A percentile compares a stretch with the other conserved stretches of the same genome.
These are phyloP conservation scores for maize (Zea mays) DNA, from an alignment of 176 grass and related monocot genomes.

Conservation along the genomic window Zm-B73-REFERENCE-NAM-5.0 NC_050102.1:105457501-105458000, in stretches of 20 bases:
- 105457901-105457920: constrained; percentile 72
- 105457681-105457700: neutral
- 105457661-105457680: constrained; percentile 55
- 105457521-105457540: constrained; percentile 48
- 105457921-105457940: constrained; percentile 71
- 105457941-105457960: constrained; percentile 62
- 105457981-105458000: constrained; percentile 77
- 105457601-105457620: constrained; percentile 50
- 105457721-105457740: neutral
- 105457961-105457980: constrained; percentile 67
- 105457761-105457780: neutral
- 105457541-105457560: constrained; percentile 47
- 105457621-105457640: constrained; percentile 63
- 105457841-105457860: constrained; percentile 69
- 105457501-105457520: constrained; percentile 47
- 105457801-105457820: constrained; percentile 72
- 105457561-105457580: constrained; percentile 67
- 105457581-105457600: constrained; percentile 42
- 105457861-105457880: constrained; percentile 57
- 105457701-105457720: neutral
- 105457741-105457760: neutral
- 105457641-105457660: constrained; percentile 58
- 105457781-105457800: constrained; percentile 68
- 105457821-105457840: constrained; percentile 81
- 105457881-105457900: constrained; percentile 78